Conservation (phyloP, 176 grass and related monocot genomes). For the Musa itinerans region DNA sequence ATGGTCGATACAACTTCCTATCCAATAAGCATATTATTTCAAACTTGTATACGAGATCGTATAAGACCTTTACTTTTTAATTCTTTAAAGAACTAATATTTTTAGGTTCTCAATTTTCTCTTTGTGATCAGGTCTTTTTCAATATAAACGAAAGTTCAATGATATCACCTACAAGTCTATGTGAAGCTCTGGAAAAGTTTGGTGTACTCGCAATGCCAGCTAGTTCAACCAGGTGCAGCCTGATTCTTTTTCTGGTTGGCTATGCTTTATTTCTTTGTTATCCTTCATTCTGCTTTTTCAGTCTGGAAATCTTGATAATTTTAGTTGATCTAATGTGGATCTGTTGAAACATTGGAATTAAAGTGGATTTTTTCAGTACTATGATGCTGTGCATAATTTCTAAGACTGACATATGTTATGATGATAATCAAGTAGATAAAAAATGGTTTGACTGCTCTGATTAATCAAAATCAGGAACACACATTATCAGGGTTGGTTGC, state of each 20-base stretch:
- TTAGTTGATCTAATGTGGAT: not conserved
- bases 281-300: not conserved
- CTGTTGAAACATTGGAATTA: too few species aligned
- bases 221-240: slow-evolving; percentile 50
- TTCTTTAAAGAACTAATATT: not conserved
- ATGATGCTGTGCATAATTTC: too few species aligned
- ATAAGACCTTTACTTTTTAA: not conserved
- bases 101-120: not conserved
- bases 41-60: not conserved
- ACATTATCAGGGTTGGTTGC: too few species aligned
- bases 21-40: not conserved
- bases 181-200: slow-evolving; percentile 47
- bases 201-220: slow-evolving; percentile 78
- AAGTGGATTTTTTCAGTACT: too few species aligned
- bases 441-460: too few species aligned
- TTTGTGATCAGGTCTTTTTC: slow-evolving; percentile 51
- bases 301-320: not conserved
- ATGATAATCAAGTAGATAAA: too few species aligned
- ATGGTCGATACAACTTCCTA: slow-evolving; percentile 39
- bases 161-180: slow-evolving; percentile 52
- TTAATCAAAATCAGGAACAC: too few species aligned
- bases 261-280: not conserved
- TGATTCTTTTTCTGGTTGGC: not conserved
- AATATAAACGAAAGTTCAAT: slow-evolving; percentile 37
- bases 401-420: too few species aligned